These are phyloP conservation scores for Cercospora brassicicola DNA, from an alignment of 2,329 filamentous ascomycete species.

Conservation along the genomic window DNA sequence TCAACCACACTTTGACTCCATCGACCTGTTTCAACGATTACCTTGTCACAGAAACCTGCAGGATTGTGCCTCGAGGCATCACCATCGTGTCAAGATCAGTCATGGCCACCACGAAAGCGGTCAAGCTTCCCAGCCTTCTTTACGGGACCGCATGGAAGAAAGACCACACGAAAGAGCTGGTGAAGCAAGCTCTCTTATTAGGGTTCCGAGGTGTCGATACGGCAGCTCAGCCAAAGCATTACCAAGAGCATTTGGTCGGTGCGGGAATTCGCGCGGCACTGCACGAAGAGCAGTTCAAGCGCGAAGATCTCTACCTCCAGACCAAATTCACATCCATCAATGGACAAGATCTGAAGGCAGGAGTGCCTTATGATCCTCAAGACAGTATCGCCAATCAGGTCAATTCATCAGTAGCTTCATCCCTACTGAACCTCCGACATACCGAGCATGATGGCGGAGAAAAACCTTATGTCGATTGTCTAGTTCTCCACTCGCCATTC, in stretches of 20 bases:
- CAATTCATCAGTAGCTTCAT: constrained; percentile 65
- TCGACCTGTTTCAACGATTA: constrained; percentile 16
- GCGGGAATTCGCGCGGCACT: constrained; percentile 65
- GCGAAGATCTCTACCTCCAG: constrained; percentile 70
- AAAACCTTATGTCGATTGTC: constrained; percentile 56
- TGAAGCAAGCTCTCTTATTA: constrained; percentile 64
- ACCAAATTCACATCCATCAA: constrained; percentile 74
- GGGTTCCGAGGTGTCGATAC: constrained; percentile 77
- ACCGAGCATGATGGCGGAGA: constrained; percentile 40
- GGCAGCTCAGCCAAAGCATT: constrained; percentile 72
- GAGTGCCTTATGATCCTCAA: constrained; percentile 62
- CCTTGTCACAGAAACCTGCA: constrained; percentile 6
- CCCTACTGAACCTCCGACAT: constrained; percentile 60
- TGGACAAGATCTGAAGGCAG: constrained; percentile 59
- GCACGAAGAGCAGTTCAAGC: constrained; percentile 53
- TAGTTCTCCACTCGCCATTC: constrained; percentile 61
- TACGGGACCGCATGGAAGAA: constrained; percentile 91
- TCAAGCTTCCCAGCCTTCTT: constrained; percentile 52
- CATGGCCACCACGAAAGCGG: constrained; percentile 20
- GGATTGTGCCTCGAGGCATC: constrained; percentile 6
- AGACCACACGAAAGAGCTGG: constrained; percentile 64
- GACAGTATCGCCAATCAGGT: constrained; percentile 65
- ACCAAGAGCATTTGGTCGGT: constrained; percentile 70
- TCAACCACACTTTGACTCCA: constrained; percentile 9
- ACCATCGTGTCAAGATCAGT: background rate